Evolutionary conservation across 2,329 filamentous ascomycete genomes (phyloP), one percentile per base, ranked within the genome.

Genomic region (Exophiala mesophila): DNA sequence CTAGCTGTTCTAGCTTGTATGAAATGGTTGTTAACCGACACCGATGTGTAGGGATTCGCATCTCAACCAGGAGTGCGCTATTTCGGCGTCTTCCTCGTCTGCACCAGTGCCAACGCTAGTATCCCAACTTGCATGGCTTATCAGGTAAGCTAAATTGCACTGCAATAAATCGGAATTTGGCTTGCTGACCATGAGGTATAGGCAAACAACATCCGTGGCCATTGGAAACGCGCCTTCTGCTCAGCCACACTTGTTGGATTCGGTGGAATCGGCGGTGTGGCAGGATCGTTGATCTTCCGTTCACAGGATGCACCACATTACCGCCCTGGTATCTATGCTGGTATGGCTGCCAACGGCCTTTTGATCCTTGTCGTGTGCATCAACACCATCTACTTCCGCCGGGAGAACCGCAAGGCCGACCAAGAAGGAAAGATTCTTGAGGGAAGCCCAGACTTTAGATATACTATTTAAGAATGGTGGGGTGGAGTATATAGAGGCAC

Each of bases 141-240:
- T 66, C 85, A 89, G 66, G 84, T 34, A 34, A 34, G 32, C 12
- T 12, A 12, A 26, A 7, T 12, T 26, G 23, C 23, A 34, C 7
- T 34, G 7, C 9, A 19, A 18, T 18, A 34, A 32, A 7, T 32
- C 29, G 7, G 6, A n/a, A 32, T 32, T 7, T 32, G 10, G 10
- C 24, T n/a, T n/a, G n/a, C 8, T 31, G 13, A 5, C 29, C 17
- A 13, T 13, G n/a, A 31, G n/a, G 13, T 5, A 12, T 34, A 39
- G 36, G 38, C 85, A 32, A 92, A 90, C 66, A 94, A 94, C 64
- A 82, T 94, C 57, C 79, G 85, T 35, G 87, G 86, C 0, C 85
- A 92, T 65, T 92, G 85, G 85, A 92, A 89, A 68, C 78, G 87
- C 29, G 85, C 85, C 0, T 82, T 92, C 54, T 82, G 79, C 60